phyloP scores from a whole-genome alignment of 495 filamentous ascomycete species.

The Tirmania nivea region DNA sequence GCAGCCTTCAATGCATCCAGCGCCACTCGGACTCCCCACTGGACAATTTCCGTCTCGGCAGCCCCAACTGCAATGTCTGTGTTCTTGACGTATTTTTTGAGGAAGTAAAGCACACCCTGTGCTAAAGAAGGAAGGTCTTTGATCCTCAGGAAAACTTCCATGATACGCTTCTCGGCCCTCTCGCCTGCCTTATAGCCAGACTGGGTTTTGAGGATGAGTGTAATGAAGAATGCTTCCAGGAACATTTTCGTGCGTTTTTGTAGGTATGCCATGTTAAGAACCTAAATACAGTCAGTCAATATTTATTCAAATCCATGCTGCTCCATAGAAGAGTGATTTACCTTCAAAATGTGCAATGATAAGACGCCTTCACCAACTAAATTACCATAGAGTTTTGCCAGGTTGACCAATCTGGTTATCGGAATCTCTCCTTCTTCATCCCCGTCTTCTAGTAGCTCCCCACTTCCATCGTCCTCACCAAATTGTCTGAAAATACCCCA shows the following conservation, averaged over 20 bases:
- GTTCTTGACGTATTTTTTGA: constrained; percentile 53
- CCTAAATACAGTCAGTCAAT: constrained; percentile 10
- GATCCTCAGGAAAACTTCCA: constrained; percentile 40
- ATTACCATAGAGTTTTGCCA: constrained; percentile 65
- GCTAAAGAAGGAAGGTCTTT: constrained; percentile 40
- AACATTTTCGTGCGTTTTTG: constrained; percentile 56
- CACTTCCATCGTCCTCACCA: constrained; percentile 43
- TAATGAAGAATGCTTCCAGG: constrained; percentile 58
- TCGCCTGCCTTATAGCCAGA: constrained; percentile 13
- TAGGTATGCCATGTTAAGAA: constrained; percentile 55
- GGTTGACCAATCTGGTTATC: constrained; percentile 57
- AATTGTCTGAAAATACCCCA: constrained; percentile 77
- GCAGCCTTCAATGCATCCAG: constrained; percentile 34
- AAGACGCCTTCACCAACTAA: constrained; percentile 48
- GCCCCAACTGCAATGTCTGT: constrained; percentile 44
- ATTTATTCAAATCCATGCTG: constrained; percentile 7
- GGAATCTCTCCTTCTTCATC: constrained; percentile 30
- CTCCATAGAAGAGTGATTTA: not conserved
- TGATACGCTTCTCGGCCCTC: constrained; percentile 32
- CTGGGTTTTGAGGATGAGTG: constrained; percentile 30
- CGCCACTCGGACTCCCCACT: constrained; percentile 48
- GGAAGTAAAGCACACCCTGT: constrained; percentile 52
- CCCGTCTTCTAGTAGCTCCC: constrained; percentile 31
- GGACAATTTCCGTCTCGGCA: constrained; percentile 38
- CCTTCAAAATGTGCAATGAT: constrained; percentile 41